Conservation (phyloP, 164 flowering plant species). For the Piper betle region DNA sequence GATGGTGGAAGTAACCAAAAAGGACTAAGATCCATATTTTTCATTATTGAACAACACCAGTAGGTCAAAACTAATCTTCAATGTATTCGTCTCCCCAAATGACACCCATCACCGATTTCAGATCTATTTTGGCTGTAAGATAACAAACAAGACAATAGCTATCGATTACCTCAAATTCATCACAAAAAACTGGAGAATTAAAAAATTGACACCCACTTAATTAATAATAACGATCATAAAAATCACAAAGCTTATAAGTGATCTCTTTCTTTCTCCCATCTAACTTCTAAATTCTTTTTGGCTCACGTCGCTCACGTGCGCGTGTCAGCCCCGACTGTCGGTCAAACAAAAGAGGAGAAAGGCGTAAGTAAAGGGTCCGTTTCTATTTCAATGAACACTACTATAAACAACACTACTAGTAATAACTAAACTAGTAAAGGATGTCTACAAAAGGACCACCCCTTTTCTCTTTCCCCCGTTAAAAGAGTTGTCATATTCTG, state of each 20-base stretch:
- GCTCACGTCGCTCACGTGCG: slow-evolving; percentile 4
- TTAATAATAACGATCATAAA: neutral
- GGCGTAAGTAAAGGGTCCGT: neutral
- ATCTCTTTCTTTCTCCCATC: neutral
- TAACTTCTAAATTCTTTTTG: neutral
- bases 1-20: no score
- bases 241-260: neutral
- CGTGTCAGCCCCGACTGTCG: slow-evolving; percentile 25
- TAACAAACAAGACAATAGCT: no score
- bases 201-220: no score
- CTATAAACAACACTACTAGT: no score
- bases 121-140: no score
- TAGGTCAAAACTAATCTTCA: no score
- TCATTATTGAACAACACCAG: no score
- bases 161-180: no score
- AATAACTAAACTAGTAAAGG: neutral
- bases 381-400: neutral
- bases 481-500: neutral
- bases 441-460: slow-evolving; percentile 9
- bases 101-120: no score
- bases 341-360: slow-evolving; percentile 27
- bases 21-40: no score
- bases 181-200: no score
- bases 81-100: no score
- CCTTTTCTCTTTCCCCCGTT: slow-evolving; percentile 4